Evolutionary conservation across 179 eudicot species (phyloP), one percentile per base, ranked within the genome.

Genomic region (Silene vulgaris): DNA sequence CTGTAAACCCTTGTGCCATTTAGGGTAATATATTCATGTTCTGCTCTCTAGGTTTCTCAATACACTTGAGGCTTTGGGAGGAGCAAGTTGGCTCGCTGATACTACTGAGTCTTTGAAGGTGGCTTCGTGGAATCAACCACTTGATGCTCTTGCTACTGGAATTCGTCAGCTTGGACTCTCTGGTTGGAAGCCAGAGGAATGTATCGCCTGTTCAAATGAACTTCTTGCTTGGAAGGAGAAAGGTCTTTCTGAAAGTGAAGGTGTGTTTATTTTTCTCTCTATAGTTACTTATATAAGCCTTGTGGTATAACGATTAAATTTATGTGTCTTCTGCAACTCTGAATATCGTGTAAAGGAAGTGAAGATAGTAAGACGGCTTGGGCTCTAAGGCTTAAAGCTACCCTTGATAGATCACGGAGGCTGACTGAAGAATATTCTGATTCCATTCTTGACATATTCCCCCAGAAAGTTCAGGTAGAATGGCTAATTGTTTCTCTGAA

Each of bases 301-400:
- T 56, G n/a, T 43, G 8, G 16, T 19, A 50, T 4, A 21, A 29
- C 14, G 13, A 29, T 57, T 68, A 37, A 14, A 9, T 80, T 79
- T 65, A 65, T 26, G 21, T 30, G 37, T 78, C 57, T 54, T 76
- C 35, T 30, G 20, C 26, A 40, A 66, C 74, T 56, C 77, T 83
- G 35, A 21, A 71, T 69, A 74, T 75, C 65, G 79, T 74, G 17
- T 81, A 23, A 40, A 95, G 97, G 97, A 76, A 83, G 72, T 77
- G 99, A 95, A 89, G 93, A 93, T 69, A 92, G 92, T 40, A 91
- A 88, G 85, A 88, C 57, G 71, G 86, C 89, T 69, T 95, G 99
- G 97, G 96, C 90, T 50, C 82, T 95, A 57, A 86, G 97, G 91
- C 90, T 93, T 67, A 95, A 95, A 86, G 97, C 99, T 72, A 95